phyloP scores from a whole-genome alignment of 768 basidiomycete species.

The Cubamyces sp. region DNA sequence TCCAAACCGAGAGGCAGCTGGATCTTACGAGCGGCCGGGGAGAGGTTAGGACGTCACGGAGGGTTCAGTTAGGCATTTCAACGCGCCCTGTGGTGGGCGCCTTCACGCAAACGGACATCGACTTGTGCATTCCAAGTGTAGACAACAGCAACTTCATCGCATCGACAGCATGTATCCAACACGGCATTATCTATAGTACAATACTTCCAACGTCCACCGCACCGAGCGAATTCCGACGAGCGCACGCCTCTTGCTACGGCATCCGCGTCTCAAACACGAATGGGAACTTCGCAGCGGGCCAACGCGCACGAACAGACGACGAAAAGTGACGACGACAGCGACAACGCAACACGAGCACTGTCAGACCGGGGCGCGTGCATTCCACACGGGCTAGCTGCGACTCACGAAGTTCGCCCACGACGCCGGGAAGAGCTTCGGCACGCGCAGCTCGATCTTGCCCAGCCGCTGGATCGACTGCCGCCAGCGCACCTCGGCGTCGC shows the following conservation, averaged over 20 bases:
- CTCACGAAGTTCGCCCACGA: not conserved
- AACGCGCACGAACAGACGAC: not conserved
- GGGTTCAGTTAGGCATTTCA: not conserved
- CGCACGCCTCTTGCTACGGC: not conserved
- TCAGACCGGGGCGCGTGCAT: slow-evolving; percentile 1
- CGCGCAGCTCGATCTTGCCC: slow-evolving; percentile 12
- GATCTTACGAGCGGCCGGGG: no score
- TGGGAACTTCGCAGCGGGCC: not conserved
- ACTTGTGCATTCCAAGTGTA: not conserved
- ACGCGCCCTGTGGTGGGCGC: not conserved
- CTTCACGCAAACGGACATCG: no score
- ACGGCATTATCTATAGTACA: slow-evolving; percentile 11
- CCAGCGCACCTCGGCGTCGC: slow-evolving; percentile 14
- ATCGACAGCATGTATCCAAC: slow-evolving; percentile 2
- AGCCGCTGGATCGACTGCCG: slow-evolving; percentile 7
- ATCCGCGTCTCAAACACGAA: not conserved
- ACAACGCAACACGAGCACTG: not conserved
- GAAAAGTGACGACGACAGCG: not conserved
- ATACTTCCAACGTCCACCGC: not conserved
- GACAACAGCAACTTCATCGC: not conserved
- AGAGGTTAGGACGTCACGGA: no score
- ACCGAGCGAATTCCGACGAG: no score
- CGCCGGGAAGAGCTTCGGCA: slow-evolving; percentile 1
- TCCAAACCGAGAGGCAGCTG: no score
- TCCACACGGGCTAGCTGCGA: slow-evolving; percentile 1